A percentile compares a stretch with the other conserved stretches of the same genome.
These are phyloP conservation scores for maize (Zea mays) DNA, from an alignment of 176 grass and related monocot species.

Conservation along the genomic window DNA sequence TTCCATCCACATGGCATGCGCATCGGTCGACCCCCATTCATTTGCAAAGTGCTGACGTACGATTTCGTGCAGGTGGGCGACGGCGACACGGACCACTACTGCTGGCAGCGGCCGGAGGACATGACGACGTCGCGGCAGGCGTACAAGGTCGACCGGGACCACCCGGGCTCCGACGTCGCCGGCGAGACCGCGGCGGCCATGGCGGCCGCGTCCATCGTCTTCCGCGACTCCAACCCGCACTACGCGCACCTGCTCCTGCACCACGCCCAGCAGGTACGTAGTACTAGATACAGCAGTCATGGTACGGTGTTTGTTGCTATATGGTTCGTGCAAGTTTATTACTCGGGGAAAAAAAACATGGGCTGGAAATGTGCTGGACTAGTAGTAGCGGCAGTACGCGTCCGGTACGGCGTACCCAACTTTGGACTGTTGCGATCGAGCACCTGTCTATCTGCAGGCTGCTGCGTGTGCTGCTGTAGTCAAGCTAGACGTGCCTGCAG, in stretches of 20 bases:
- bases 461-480: background rate
- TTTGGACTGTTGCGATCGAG: slow-evolving; percentile 38
- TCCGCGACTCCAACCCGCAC: slow-evolving; percentile 68
- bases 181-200: slow-evolving; percentile 78
- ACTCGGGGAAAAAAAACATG: background rate
- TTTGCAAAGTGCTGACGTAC: background rate
- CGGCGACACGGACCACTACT: slow-evolving; percentile 93
- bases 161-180: slow-evolving; percentile 78
- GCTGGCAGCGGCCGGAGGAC: slow-evolving; percentile 95
- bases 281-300: background rate
- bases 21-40: too few relatives aligned
- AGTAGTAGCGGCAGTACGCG: background rate
- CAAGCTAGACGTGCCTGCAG: slow-evolving; percentile 25
- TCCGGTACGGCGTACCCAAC: slow-evolving; percentile 31
- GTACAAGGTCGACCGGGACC: slow-evolving; percentile 73
- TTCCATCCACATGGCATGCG: slow-evolving; percentile 39
- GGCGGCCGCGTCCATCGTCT: slow-evolving; percentile 70
- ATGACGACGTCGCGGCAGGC: slow-evolving; percentile 87
- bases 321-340: background rate
- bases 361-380: background rate
- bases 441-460: slow-evolving; percentile 18
- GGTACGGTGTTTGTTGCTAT: background rate
- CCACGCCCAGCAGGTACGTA: slow-evolving; percentile 61
- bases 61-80: slow-evolving; percentile 65
- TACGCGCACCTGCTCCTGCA: slow-evolving; percentile 76